Conservation (phyloP, 78 protist species). For the Dictyostelium discoideum region dicty_2.7 NC_007088.5:4782001-4782500, state of each 20-base stretch:
- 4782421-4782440: no score
- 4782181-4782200: neutral
- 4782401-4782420: no score
- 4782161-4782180: neutral
- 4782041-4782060: slow-evolving; percentile 41
- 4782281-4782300: neutral
- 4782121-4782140: slow-evolving; percentile 62
- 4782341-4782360: neutral
- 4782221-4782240: neutral
- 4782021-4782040: slow-evolving; percentile 9
- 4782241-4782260: neutral
- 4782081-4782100: slow-evolving; percentile 78
- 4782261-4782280: neutral
- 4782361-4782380: neutral
- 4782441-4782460: no score
- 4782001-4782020: slow-evolving; percentile 7
- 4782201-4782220: neutral
- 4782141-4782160: neutral
- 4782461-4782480: slow-evolving; percentile 16
- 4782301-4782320: neutral
- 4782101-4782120: slow-evolving; percentile 74
- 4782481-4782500: slow-evolving; percentile 32
- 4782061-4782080: slow-evolving; percentile 72
- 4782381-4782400: neutral
- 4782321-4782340: neutral